Evolutionary conservation across 495 filamentous ascomycete species (phyloP), one percentile per base, ranked within the genome.

Genomic region (Oleoguttula mirabilis): DNA sequence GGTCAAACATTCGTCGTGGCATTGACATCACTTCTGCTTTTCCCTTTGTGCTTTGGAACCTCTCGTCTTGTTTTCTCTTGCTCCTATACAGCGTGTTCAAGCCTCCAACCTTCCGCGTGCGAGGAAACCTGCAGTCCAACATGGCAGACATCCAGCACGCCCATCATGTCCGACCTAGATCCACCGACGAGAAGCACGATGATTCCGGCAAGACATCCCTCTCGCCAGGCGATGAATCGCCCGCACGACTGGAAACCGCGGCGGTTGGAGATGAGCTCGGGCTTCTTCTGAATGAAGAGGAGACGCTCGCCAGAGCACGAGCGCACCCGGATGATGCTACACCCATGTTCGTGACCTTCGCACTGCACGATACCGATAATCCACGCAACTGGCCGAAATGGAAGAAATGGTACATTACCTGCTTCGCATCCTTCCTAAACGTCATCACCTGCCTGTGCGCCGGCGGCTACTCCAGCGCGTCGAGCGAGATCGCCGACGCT

Each of bases 351-450:
- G 36, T 55, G 6, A 22, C 52, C 0, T 72, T 67, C 37, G 46
- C 44, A 3, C 45, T 52, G 0, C 49, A 56, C 6, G 69, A 71
- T 25, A 48, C 45, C 1, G 60, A 62, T 21, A 67, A 69, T 42
- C 69, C 69, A 17, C 60, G 68, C 1, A 62, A 66, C 43, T 72
- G 68, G 68, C 56, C 65, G 0, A 47, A 58, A 44, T 61, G 55
- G 60, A 48, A 56, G 17, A 71, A 70, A 56, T 70, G 68, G 67
- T 65, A 61, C 32, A 72, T 69, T 21, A 60, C 50, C 14, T 70
- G 61, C 60, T 64, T 59, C 32, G 65, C 66, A 3, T 66, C 65
- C 5, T 34, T 21, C 12, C n/a, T 30, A 3, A 34, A 36, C 22
- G 19, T 43, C 3, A 28, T 33, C 21, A 34, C 31, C 10, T 43